Conservation (phyloP, 495 filamentous ascomycete genomes). For the Immersiella caudata region DNA sequence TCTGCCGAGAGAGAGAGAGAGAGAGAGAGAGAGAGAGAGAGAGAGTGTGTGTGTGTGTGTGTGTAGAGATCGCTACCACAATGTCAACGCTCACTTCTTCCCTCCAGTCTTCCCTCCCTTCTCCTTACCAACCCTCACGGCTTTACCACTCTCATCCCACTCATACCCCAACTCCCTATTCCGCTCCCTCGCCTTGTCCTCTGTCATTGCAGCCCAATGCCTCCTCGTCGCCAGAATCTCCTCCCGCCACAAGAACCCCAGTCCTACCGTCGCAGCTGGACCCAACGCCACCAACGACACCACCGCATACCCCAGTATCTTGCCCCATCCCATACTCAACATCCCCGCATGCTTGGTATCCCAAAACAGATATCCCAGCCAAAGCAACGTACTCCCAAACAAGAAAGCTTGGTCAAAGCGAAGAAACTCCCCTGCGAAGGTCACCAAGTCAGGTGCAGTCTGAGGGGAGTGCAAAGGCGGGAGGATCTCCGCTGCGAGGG, state of each 20-base stretch:
- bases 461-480: not conserved
- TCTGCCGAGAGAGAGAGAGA: too few relatives aligned
- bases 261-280: conserved; percentile 22
- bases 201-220: conserved; percentile 26
- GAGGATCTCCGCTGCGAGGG: not conserved
- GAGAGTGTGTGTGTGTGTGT: too few relatives aligned
- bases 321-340: conserved; percentile 26
- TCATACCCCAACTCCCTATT: conserved; percentile 7
- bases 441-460: not conserved
- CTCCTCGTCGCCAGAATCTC: conserved; percentile 25
- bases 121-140: not conserved
- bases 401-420: conserved; percentile 24
- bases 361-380: conserved; percentile 30
- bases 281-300: conserved; percentile 18
- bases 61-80: too few relatives aligned
- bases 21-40: too few relatives aligned
- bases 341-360: conserved; percentile 26
- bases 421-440: conserved; percentile 19
- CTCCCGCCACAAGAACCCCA: conserved; percentile 30
- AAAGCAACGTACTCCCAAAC: conserved; percentile 23
- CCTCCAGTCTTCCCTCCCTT: not conserved
- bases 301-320: conserved; percentile 5
- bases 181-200: conserved; percentile 18
- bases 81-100: not conserved
- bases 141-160: not conserved